Evolutionary conservation across 768 basidiomycete genomes (phyloP), one percentile per base, ranked within the genome.

Genomic region (Daedaleopsis sinensis): DNA sequence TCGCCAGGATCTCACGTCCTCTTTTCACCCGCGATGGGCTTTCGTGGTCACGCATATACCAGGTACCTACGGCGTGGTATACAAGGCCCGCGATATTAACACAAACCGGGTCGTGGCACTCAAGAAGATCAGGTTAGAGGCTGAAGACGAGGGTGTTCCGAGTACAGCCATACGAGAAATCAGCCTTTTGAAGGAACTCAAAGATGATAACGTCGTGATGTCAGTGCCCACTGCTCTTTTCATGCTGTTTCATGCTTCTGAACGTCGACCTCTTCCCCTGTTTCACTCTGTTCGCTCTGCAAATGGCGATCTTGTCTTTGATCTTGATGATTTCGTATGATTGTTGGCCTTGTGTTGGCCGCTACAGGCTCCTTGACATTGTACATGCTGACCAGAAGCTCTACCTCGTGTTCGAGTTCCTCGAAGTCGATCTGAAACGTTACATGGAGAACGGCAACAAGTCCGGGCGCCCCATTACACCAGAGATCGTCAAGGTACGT

Each of bases 21-120:
- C 13, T 13, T 2, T 12, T 12, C 51, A 11, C 18, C 23, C 24
- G 27, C 44, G 18, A 54, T 57, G 50, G 23, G 19, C 13, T 56
- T 58, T 39, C 49, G 47, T 42, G 35, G 13, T 48, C n/a, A 36
- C n/a, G 21, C 12, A n/a, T n/a, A n/a, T n/a, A 19, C 16, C 71
- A 98, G 96, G 96, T 67, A 98, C 96, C 24, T 98, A 98, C 67
- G 96, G 96, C 58, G 96, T 98, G 55, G 96, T 98, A 21, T 98
- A 98, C 84, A 97, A 98, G 76, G 96, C 96, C 43, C 85, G 87
- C 66, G 96, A 98, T 73, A 77, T 86, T 64, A 82, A 77, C 49
- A 90, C 84, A 10, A 90, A 90, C 72, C 77, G 86, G 67, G 87
- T 98, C 67, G 97, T 99, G 53, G 97, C 97, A 23, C 81, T 98